These are phyloP conservation scores for Fusarium sp. DNA, from an alignment of 2,329 filamentous ascomycete genomes.

Conservation along the genomic window DNA sequence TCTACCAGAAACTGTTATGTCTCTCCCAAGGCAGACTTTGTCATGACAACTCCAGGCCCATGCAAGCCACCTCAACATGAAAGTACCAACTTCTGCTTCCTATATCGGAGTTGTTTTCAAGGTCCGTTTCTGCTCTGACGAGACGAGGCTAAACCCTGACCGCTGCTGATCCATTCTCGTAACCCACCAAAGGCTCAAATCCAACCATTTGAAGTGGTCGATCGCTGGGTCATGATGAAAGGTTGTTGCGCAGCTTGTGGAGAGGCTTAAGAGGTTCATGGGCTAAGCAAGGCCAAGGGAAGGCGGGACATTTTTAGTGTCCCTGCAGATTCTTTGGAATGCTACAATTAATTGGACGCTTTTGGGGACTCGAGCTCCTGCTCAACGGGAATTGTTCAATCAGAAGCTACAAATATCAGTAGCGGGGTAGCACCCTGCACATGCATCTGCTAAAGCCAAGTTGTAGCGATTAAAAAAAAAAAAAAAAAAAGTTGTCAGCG, in stretches of 20 bases:
- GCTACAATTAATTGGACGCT: slow-evolving; percentile 39
- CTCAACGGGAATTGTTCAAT: slow-evolving; percentile 41
- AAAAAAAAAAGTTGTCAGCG: slow-evolving; percentile 45
- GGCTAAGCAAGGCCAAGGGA: slow-evolving; percentile 31
- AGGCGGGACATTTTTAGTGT: slow-evolving; percentile 41
- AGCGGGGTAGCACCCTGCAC: slow-evolving; percentile 32
- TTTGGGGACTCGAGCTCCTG: background rate
- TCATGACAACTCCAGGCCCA: slow-evolving; percentile 36
- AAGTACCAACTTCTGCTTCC: background rate
- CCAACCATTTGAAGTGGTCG: slow-evolving; percentile 28
- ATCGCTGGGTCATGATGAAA: slow-evolving; percentile 36
- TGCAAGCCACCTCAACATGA: background rate
- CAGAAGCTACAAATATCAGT: slow-evolving; percentile 9
- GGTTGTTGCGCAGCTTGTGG: slow-evolving; percentile 36
- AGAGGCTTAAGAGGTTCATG: slow-evolving; percentile 40
- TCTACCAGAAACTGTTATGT: slow-evolving; percentile 1
- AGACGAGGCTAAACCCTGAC: slow-evolving; percentile 32
- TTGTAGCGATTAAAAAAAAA: slow-evolving; percentile 27
- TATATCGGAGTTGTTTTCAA: slow-evolving; percentile 9
- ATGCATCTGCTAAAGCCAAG: slow-evolving; percentile 10
- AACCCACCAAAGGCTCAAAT: slow-evolving; percentile 20
- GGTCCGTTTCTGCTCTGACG: too few species aligned
- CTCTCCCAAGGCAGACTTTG: slow-evolving; percentile 5
- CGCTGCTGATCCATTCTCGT: slow-evolving; percentile 39
- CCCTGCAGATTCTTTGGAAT: slow-evolving; percentile 36